Evolutionary conservation across 2,329 filamentous ascomycete genomes (phyloP).

Genomic region (Coniochaeta hoffmannii): DNA sequence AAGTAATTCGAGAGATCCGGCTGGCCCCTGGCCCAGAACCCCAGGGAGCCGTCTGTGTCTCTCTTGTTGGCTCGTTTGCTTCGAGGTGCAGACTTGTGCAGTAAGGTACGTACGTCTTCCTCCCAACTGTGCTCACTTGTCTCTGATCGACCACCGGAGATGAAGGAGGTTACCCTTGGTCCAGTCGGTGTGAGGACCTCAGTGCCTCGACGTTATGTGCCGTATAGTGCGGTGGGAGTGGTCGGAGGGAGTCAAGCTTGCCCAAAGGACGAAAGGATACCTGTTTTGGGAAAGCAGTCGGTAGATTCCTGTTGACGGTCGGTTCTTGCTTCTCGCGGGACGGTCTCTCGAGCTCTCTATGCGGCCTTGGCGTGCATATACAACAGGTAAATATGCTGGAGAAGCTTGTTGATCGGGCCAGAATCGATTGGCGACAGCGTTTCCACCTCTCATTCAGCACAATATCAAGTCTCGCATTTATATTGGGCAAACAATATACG

Average conservation of each 20-base stretch:
- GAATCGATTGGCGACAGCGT: slow-evolving; percentile 27
- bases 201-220: slow-evolving; percentile 15
- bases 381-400: slow-evolving; percentile 22
- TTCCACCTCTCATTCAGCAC: slow-evolving; percentile 24
- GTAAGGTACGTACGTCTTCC: not conserved
- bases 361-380: slow-evolving; percentile 32
- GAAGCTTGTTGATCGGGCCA: slow-evolving; percentile 19
- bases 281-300: slow-evolving; percentile 21
- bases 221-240: slow-evolving; percentile 24
- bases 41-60: not conserved
- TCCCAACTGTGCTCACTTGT: too few relatives aligned
- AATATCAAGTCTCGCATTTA: slow-evolving; percentile 35
- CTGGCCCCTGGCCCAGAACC: slow-evolving; percentile 1
- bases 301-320: slow-evolving; percentile 16
- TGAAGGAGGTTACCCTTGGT: not conserved
- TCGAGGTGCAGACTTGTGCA: not conserved
- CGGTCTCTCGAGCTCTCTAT: slow-evolving; percentile 22
- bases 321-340: slow-evolving; percentile 17
- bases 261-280: slow-evolving; percentile 33
- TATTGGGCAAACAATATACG: slow-evolving; percentile 34
- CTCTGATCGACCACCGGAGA: too few relatives aligned
- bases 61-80: not conserved
- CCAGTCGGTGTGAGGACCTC: not conserved
- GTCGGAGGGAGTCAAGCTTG: slow-evolving; percentile 22
- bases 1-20: slow-evolving; percentile 1